These are phyloP conservation scores for Chaetomium cochliodes DNA, from an alignment of 495 filamentous ascomycete genomes.

Conservation along the genomic window DNA sequence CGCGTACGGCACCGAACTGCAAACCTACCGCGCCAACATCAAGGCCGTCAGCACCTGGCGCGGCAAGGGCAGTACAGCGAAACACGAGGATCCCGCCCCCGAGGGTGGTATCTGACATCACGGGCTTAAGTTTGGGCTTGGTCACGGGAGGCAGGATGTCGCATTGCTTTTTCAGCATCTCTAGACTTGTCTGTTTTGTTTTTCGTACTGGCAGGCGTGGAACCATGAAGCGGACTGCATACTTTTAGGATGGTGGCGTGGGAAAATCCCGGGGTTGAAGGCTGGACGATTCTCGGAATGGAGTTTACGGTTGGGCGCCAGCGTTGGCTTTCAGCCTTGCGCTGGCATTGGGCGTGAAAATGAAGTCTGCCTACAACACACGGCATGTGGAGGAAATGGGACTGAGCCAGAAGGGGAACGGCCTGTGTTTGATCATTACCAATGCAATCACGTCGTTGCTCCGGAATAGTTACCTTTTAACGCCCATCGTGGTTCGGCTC, in stretches of 20 bases:
- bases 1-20: constrained; percentile 88
- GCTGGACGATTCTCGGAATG: not conserved
- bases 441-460: too few species aligned
- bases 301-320: constrained; percentile 11
- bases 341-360: constrained; percentile 1
- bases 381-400: not conserved
- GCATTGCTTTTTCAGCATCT: constrained; percentile 6
- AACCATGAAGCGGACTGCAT: constrained; percentile 1
- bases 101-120: constrained; percentile 35
- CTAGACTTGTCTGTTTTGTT: not conserved
- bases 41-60: constrained; percentile 93
- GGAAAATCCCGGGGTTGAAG: not conserved
- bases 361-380: not conserved
- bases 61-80: constrained; percentile 84
- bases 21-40: constrained; percentile 84
- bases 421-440: too few species aligned
- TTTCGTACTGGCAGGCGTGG: not conserved
- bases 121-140: not conserved
- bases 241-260: not conserved
- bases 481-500: too few species aligned
- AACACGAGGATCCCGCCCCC: constrained; percentile 55
- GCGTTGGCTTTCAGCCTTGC: not conserved
- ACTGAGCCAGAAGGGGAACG: not conserved
- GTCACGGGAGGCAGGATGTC: not conserved
- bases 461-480: too few species aligned